phyloP scores from a whole-genome alignment of 1,284 basidiomycete species.

The Malassezia slooffiae region DNA sequence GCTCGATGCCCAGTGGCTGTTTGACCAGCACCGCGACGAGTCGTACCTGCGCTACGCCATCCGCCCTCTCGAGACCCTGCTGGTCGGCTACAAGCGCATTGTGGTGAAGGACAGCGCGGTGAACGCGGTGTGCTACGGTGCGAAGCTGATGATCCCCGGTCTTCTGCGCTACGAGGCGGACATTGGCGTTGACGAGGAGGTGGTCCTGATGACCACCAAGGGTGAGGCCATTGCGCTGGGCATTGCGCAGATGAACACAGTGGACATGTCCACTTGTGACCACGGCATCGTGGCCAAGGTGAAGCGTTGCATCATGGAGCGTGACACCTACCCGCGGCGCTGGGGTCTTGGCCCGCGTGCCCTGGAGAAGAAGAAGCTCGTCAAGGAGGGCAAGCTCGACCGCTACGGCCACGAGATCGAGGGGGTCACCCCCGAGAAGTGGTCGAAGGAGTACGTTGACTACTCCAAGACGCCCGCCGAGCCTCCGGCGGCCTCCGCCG shows the following conservation, averaged over 20 bases:
- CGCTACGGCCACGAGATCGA: conserved; percentile 87
- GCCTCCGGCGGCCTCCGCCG: conserved; percentile 24
- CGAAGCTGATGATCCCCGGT: conserved; percentile 99
- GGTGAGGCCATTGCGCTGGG: conserved; percentile 97
- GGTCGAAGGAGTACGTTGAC: conserved; percentile 88
- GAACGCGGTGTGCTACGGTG: conserved; percentile 98
- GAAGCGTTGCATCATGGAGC: conserved; percentile 97
- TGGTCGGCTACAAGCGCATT: conserved; percentile 94
- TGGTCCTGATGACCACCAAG: conserved; percentile 99
- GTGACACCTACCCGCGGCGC: conserved; percentile 91
- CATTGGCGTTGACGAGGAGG: conserved; percentile 90
- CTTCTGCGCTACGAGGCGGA: conserved; percentile 91
- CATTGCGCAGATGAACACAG: conserved; percentile 72
- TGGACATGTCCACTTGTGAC: conserved; percentile 93
- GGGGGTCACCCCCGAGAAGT: conserved; percentile 79
- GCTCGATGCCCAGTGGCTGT: conserved; percentile 95
- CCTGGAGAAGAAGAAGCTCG: conserved; percentile 83
- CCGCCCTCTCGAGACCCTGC: conserved; percentile 81
- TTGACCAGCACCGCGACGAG: conserved; percentile 98
- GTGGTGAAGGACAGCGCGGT: conserved; percentile 99
- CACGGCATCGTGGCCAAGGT: conserved; percentile 99
- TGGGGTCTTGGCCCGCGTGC: conserved; percentile 98
- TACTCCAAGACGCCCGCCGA: conserved; percentile 54
- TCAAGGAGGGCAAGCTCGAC: conserved; percentile 73
- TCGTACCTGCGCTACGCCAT: conserved; percentile 91